Base-by-base conservation (phyloP, 2,329 filamentous ascomycete species). In the Penicillium corylophilum region DNA sequence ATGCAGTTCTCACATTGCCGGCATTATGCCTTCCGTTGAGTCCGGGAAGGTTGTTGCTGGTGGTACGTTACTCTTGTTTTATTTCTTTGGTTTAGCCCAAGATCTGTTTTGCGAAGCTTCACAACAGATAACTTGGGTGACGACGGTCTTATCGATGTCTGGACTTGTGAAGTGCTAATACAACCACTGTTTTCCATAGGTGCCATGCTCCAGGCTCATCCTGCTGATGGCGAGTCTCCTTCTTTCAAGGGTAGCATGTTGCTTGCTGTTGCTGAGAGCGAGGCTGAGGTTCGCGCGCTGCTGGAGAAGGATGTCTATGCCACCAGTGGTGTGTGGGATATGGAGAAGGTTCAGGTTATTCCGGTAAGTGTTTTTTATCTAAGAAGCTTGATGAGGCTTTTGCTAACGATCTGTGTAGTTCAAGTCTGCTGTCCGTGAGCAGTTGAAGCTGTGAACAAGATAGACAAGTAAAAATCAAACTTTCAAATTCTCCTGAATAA, bases 301-400 rank as follows among this genome's bases (percentile, higher is more conserved):
- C 69, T 96, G 42, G 82, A 81, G 70, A 79, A 82, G 44, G 91
- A 96, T 74, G 76, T 91, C 9, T 96, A 95, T 73, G 77, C 79
- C 9, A 79, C 74, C 54, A 78, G 72, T 39, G 89, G 85, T 0
- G 90, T 95, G 8, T 96, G 91, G 91, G 89, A 96, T 76, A 67
- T 88, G 52, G 81, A 85, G 31, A 88, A 88, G 63, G 83, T 69
- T 56, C 63, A 74, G 63, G 70, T 77, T 51, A 70, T 69, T 62
- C 65, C 67, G 51, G 70, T 72, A 62, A 48, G 67, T 68, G 39
- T 12, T 44, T 42, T 36, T 20, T 28, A 5, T 39, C 5, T 51
- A 6, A 26, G 23, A 15, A 22, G 47, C 3, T 13, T 9, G 28
- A 16, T 3, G n/a, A 13, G 18, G n/a, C 16, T 44, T 18, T 33